These are phyloP conservation scores for Paulownia fortunei DNA, from an alignment of 257 asterid species.

Conservation along the genomic window DNA sequence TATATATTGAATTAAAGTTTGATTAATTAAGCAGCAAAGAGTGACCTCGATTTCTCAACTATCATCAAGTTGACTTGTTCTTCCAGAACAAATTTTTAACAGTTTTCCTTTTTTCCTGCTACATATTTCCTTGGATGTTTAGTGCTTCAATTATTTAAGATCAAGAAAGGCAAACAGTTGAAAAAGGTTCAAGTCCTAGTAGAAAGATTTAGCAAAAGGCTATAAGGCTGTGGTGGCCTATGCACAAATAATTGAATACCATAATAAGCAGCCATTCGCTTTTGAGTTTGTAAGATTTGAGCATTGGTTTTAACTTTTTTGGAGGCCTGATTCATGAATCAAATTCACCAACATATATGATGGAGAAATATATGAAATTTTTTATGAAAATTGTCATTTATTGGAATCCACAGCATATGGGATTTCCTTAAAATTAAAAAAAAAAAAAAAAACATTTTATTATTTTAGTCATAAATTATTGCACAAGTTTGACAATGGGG, in stretches of 20 bases:
- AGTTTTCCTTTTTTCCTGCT: background rate
- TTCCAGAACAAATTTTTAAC: background rate
- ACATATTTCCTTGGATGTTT: background rate
- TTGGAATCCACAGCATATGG: background rate
- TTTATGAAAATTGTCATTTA: background rate
- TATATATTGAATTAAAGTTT: background rate
- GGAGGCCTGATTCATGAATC: too few relatives aligned
- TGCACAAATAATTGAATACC: background rate
- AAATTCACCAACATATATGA: too few relatives aligned
- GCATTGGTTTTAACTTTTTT: too few relatives aligned
- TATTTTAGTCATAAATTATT: constrained; percentile 9
- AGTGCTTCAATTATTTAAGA: background rate
- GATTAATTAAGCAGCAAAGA: background rate
- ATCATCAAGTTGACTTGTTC: background rate
- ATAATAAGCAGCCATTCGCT: background rate
- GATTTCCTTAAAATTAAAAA: background rate
- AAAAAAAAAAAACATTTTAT: background rate
- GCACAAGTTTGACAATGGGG: constrained; percentile 25
- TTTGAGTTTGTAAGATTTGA: too few relatives aligned
- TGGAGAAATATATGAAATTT: too few relatives aligned
- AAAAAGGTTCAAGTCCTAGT: background rate
- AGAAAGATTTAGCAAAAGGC: background rate
- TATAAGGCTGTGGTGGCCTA: background rate
- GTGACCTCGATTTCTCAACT: background rate
- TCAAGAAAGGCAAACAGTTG: background rate